Evolutionary conservation across 2,329 filamentous ascomycete genomes (phyloP), one percentile per base, ranked within the genome.

Genomic region (Talaromyces sp.): DNA sequence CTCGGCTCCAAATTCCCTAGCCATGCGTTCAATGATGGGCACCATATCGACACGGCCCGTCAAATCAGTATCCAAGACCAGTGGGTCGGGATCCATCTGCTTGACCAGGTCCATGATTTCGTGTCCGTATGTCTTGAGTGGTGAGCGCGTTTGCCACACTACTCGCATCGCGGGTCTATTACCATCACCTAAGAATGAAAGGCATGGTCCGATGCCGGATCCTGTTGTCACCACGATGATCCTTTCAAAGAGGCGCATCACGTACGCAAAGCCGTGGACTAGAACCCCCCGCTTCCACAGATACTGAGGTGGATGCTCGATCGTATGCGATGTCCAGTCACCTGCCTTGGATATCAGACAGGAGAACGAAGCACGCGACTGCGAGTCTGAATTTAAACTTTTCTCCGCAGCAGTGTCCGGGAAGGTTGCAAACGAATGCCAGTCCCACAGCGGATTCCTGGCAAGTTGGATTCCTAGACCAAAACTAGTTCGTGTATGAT

Each of bases 361-460:
- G 0, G 86, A 89, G 73, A 87, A 89, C 8, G 57, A 52, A 19
- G 15, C 22, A 22, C 17, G 31, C 19, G 35, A 22, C 41, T 55
- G 39, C 13, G 39, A n/a, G n/a, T 7, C 21, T 37, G 17, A 40
- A 3, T 33, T 10, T 19, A 10, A 11, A 13, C 83, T 85, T 55
- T 75, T 75, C 37, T 77, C 52, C 5, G 45, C 39, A 5, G 53
- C 35, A 22, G 19, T 28, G 21, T 84, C 80, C 1, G 87, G 84
- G 60, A 91, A 88, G 1, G 86, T 86, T 43, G 88, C 89, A 67
- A 92, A 92, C 0, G 85, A 83, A 73, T 92, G 89, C 80, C 87
- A 89, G 71, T 92, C 88, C 8, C 80, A 73, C 39, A 90, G 76
- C 0, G 88, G 87, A 8, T 79, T 77, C 55, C 81, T 80, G 2